phyloP scores from a whole-genome alignment of 2,329 filamentous ascomycete species.

The Pleochaeta shiraiana region DNA sequence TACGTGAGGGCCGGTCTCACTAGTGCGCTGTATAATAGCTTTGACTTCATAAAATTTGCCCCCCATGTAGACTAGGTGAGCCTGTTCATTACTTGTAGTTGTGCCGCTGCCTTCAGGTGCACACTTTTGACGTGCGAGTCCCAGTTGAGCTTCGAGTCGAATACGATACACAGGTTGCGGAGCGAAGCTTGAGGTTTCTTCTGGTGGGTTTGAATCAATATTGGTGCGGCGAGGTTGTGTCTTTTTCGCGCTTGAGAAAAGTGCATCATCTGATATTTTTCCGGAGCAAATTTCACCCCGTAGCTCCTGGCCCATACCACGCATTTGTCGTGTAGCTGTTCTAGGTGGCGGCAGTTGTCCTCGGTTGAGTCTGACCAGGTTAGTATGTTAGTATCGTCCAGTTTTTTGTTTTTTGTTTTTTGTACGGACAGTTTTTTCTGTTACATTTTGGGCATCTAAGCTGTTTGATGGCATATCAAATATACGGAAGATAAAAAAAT shows the following conservation, averaged over 20 bases:
- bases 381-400: no score
- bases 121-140: not conserved
- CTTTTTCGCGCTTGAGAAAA: not conserved
- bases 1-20: no score
- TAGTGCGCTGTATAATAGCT: not conserved
- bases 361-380: no score
- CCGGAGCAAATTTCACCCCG: no score
- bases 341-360: no score
- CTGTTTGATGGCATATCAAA: no score
- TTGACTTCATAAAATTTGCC: not conserved
- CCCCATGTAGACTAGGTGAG: not conserved
- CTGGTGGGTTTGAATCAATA: not conserved
- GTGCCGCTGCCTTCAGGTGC: not conserved
- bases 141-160: not conserved
- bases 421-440: no score
- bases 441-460: no score
- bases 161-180: not conserved
- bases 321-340: no score
- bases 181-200: not conserved
- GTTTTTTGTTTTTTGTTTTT: no score
- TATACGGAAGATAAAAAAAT: no score
- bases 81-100: not conserved
- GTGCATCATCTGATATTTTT: not conserved
- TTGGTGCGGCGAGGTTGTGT: not conserved
- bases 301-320: no score